Percentiles rank a stretch among this genome's conserved stretches.
Evolutionary conservation across 345 rosid genomes (phyloP).

Genomic region (Cardiospermum halicacabum): DNA sequence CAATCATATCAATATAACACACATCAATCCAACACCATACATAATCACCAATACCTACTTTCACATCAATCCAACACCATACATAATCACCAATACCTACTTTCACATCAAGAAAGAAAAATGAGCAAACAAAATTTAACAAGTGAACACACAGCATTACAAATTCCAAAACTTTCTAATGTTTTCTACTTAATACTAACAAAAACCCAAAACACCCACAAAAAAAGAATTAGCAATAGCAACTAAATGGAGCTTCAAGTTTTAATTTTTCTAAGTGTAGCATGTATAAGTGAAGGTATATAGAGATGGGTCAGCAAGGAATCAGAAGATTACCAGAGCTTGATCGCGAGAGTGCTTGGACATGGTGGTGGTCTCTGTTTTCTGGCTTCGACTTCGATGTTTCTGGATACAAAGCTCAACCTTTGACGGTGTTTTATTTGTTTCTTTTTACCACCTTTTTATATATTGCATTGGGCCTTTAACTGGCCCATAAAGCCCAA

Average conservation of each 20-base stretch:
- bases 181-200: background rate
- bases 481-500: too few relatives aligned
- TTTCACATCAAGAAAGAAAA: too few relatives aligned
- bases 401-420: background rate
- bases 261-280: background rate
- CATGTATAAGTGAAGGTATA: background rate
- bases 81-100: too few relatives aligned
- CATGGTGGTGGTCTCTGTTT: background rate
- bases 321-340: constrained; percentile 37
- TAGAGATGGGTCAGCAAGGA: background rate
- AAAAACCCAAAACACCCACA: background rate
- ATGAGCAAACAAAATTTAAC: background rate
- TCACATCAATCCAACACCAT: background rate
- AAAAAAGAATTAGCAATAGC: background rate
- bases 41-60: background rate
- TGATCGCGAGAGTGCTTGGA: constrained; percentile 64
- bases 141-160: background rate
- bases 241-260: background rate
- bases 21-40: background rate
- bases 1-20: background rate
- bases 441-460: background rate
- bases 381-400: constrained; percentile 8
- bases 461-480: background rate
- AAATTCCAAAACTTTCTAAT: background rate
- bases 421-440: background rate